These are phyloP conservation scores for Kwoniella sp. DNA, from an alignment of 768 basidiomycete genomes.

Conservation along the genomic window DNA sequence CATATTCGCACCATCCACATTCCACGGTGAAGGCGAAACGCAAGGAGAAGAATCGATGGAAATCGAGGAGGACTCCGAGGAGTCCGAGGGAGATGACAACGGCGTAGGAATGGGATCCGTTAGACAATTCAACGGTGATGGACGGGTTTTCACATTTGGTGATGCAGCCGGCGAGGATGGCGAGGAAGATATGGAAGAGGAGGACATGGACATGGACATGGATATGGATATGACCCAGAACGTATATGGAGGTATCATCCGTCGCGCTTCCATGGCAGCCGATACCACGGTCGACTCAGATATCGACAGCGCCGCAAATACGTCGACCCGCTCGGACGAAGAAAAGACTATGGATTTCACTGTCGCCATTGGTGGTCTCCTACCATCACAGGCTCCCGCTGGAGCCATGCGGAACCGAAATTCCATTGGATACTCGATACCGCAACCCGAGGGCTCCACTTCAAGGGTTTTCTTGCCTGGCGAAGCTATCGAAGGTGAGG, in stretches of 20 bases:
- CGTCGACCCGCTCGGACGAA: conserved; percentile 27
- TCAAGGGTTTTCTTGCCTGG: conserved; percentile 30
- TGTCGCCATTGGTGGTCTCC: conserved; percentile 52
- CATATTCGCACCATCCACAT: conserved; percentile 21
- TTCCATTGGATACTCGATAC: conserved; percentile 51
- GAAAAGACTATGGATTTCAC: conserved; percentile 56
- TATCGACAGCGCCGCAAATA: conserved; percentile 18
- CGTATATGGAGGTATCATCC: conserved; percentile 40
- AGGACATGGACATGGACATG: conserved; percentile 51
- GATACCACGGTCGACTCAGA: conserved; percentile 21
- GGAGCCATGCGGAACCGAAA: conserved; percentile 41
- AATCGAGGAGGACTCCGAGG: conserved; percentile 46
- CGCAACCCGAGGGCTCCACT: conserved; percentile 15
- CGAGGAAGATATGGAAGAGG: conserved; percentile 32
- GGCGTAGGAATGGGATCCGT: conserved; percentile 3
- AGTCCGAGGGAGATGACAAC: conserved; percentile 22
- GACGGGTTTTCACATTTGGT: neutral
- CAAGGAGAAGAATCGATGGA: conserved; percentile 48
- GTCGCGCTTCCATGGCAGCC: conserved; percentile 28
- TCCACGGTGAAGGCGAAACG: conserved; percentile 21
- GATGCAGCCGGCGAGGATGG: conserved; percentile 24
- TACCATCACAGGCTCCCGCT: conserved; percentile 50
- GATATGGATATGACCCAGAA: conserved; percentile 54
- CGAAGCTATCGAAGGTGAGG: conserved; percentile 35
- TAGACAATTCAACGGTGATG: neutral